These are phyloP conservation scores for Theobroma cacao DNA, from an alignment of 345 rosid species.

Conservation along the genomic window DNA sequence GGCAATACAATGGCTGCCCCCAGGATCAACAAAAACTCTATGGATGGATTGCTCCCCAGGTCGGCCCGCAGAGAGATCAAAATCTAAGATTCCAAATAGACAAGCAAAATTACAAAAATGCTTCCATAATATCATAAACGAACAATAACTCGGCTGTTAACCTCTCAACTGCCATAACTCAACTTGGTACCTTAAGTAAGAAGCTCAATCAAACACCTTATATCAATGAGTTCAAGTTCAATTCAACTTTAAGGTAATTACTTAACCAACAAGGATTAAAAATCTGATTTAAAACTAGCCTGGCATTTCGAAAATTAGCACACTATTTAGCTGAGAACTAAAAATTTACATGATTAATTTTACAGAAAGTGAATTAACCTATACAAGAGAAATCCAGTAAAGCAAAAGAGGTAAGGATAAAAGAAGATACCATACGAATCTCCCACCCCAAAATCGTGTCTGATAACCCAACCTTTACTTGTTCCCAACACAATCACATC, in stretches of 20 bases:
- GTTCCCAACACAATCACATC: conserved; percentile 93
- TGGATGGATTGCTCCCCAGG: conserved; percentile 89
- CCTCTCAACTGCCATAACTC: background rate
- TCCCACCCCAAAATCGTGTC: conserved; percentile 88
- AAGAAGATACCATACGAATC: conserved; percentile 56
- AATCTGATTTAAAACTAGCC: conserved; percentile 1
- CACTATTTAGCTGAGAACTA: background rate
- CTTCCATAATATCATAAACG: background rate
- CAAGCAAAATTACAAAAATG: background rate
- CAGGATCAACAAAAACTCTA: conserved; percentile 94
- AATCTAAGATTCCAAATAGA: conserved; percentile 40
- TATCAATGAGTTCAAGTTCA: background rate
- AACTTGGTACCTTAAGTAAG: background rate
- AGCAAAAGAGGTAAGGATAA: background rate
- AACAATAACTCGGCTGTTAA: background rate
- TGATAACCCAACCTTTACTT: conserved; percentile 89
- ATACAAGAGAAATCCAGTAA: background rate
- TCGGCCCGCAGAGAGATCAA: conserved; percentile 85
- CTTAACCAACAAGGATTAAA: background rate
- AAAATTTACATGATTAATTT: background rate
- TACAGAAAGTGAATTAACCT: background rate
- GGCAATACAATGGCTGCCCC: conserved; percentile 93
- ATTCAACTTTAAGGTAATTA: conserved; percentile 4
- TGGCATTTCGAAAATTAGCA: background rate
- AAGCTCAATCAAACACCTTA: background rate